These are phyloP conservation scores for Podospora comata DNA, from an alignment of 495 filamentous ascomycete genomes.

Conservation along the genomic window DNA sequence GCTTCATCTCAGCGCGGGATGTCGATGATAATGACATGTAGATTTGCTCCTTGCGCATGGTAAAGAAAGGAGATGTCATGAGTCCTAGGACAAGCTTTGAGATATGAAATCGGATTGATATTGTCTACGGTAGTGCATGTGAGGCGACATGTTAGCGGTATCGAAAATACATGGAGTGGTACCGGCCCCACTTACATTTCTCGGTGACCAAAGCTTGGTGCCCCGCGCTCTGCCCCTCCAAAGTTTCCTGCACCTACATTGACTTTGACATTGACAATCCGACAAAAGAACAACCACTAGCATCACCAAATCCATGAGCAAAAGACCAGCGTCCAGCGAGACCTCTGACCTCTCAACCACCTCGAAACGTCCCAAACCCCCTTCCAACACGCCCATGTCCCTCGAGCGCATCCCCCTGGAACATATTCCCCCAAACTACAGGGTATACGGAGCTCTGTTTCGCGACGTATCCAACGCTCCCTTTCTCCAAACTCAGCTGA, in stretches of 20 bases:
- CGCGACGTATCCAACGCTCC: conserved; percentile 69
- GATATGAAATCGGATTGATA: no score
- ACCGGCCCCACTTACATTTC: background rate
- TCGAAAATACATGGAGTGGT: background rate
- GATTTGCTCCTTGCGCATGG: background rate
- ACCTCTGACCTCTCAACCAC: background rate
- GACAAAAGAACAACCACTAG: background rate
- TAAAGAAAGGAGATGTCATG: background rate
- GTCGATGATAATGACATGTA: background rate
- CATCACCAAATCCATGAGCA: background rate
- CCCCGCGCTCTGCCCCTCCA: conserved; percentile 16
- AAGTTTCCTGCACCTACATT: background rate
- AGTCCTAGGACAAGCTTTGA: background rate
- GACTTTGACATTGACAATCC: background rate
- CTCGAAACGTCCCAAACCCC: background rate
- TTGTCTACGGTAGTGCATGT: no score
- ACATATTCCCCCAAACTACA: conserved; percentile 62
- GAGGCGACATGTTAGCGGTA: no score
- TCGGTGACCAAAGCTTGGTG: background rate
- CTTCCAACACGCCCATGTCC: conserved; percentile 12
- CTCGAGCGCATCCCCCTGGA: conserved; percentile 61
- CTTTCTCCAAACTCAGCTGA: conserved; percentile 74
- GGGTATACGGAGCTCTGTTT: conserved; percentile 71
- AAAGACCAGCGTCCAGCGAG: background rate
- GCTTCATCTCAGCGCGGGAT: background rate